phyloP scores from a whole-genome alignment of 495 filamentous ascomycete genomes.

The Recurvomyces mirabilis region DNA sequence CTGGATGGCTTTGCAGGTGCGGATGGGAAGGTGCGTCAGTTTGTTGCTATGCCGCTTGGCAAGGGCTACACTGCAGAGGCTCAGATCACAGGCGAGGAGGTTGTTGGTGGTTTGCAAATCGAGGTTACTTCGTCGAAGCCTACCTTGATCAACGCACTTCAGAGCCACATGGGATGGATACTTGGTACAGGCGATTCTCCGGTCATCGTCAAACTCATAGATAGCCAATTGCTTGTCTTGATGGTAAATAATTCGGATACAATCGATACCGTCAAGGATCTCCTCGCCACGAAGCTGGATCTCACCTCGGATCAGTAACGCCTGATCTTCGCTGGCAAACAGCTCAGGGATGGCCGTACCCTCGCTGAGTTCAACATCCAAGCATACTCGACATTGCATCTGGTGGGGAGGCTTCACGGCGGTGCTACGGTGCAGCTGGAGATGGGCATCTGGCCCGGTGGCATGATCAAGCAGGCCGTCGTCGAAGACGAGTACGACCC shows the following conservation, averaged over 20 bases:
- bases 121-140: constrained; percentile 34
- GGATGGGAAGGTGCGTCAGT: constrained; percentile 29
- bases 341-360: no score
- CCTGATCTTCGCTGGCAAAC: no score
- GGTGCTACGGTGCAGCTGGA: neutral
- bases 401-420: constrained; percentile 4
- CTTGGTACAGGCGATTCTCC: no score
- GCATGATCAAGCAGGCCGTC: constrained; percentile 25
- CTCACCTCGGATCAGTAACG: no score
- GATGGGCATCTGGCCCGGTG: constrained; percentile 24
- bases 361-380: no score
- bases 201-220: no score
- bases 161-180: no score
- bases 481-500: constrained; percentile 6
- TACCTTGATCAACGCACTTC: no score
- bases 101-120: constrained; percentile 37
- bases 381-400: constrained; percentile 1
- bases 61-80: constrained; percentile 39
- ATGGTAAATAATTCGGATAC: no score
- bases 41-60: constrained; percentile 36
- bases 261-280: no score
- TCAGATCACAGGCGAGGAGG: constrained; percentile 37
- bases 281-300: no score
- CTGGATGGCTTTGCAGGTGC: constrained; percentile 36
- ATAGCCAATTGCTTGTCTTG: no score